phyloP scores from a whole-genome alignment of 306 rosid species.

The Cucurbita argyrosperma region DNA sequence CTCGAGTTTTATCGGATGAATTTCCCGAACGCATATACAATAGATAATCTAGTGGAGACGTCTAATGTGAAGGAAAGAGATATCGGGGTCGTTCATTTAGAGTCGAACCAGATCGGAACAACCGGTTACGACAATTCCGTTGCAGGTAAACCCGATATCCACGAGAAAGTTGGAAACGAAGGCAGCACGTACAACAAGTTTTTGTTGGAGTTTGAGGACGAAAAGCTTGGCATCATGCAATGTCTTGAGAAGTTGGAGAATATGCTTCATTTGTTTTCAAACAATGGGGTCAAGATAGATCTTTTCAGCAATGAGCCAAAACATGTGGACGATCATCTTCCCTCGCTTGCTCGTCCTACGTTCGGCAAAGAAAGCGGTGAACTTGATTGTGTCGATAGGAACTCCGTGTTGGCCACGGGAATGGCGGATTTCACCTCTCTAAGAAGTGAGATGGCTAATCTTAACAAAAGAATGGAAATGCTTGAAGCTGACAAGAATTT shows the following conservation, averaged over 20 bases:
- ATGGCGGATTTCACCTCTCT: constrained; percentile 23
- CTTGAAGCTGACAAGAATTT: constrained; percentile 52
- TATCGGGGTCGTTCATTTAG: constrained; percentile 49
- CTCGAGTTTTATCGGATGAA: constrained; percentile 34
- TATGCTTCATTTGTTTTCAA: constrained; percentile 33
- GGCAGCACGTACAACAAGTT: constrained; percentile 16
- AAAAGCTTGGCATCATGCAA: constrained; percentile 34
- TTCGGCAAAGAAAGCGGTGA: constrained; percentile 14
- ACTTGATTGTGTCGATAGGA: constrained; percentile 12
- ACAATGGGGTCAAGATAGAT: constrained; percentile 9
- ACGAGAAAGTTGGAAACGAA: constrained; percentile 17
- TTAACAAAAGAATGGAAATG: constrained; percentile 45
- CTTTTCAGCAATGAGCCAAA: background rate
- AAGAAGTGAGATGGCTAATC: constrained; percentile 16
- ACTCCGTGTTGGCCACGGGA: constrained; percentile 9
- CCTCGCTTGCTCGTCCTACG: constrained; percentile 18
- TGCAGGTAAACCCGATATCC: constrained; percentile 16
- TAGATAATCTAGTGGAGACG: constrained; percentile 20
- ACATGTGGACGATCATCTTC: background rate
- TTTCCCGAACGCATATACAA: constrained; percentile 31
- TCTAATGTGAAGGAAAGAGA: constrained; percentile 55
- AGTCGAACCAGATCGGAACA: constrained; percentile 16
- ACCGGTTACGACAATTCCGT: constrained; percentile 11
- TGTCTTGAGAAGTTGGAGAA: constrained; percentile 59
- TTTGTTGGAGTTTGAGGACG: constrained; percentile 38